Base-by-base conservation (phyloP, 192 early-diverging fungal genomes). In the Linderina pennispora region DNA sequence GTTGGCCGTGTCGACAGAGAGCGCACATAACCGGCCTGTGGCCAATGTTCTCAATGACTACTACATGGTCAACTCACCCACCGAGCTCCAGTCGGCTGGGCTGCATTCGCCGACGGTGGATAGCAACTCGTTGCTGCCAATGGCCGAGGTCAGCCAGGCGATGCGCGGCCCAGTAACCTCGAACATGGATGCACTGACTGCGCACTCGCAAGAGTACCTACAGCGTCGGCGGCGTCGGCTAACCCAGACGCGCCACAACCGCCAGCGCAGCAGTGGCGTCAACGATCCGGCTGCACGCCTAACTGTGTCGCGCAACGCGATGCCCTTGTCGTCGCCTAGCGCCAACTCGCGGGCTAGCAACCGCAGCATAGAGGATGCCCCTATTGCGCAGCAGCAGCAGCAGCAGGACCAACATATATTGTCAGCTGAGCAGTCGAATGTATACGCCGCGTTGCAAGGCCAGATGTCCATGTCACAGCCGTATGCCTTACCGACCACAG, bases 231-330 rank as follows among this genome's bases (percentile, higher is more conserved):
- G 67, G 8, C 67, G 67, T 14, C 55, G 67, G 8, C 53, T 71
- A 26, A 71, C 67, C 13, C 67, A 71, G 43, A 71, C 60, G 21
- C 43, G 62, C 41, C 67, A 71, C 34, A 71, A 71, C 40, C 67
- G 67, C 20, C 61, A 71, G 45, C 67, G 67, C 23, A 71, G 67
- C 31, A 56, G 67, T 13, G 63, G 67, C 36, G 43, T 48, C 3
- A 48, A 39, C 0, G 67, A 71, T 48, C 48, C 52, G n/a, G 57
- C 36, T n/a, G 48, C 56, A 14, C 45, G 67, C 3, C 46, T 55
- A 1, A 58, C 67, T 21, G 49, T 40, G 10, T 55, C 58, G 11
- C 67, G 67, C 13, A 71, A 60, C 23, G 40, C 41, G 3, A 41
- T 51, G 18, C 37, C 40, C 11, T 23, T 55, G 32, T 63, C 67